phyloP scores from a whole-genome alignment of 345 rosid species.

The Eutrema yunnanense region DNA sequence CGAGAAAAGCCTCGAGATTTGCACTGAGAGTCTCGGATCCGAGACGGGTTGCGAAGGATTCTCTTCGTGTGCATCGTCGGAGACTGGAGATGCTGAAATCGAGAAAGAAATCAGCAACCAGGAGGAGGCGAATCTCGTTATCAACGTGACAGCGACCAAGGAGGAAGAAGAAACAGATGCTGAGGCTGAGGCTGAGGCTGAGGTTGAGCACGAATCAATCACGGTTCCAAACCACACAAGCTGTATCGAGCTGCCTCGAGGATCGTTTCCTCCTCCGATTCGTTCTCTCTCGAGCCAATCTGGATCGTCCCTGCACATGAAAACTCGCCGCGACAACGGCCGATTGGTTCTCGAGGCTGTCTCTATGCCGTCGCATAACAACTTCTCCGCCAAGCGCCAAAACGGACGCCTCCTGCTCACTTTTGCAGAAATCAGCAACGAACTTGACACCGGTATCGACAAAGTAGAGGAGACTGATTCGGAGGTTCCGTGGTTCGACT shows the following conservation, averaged over 20 bases:
- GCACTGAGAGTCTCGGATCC: conserved; percentile 99
- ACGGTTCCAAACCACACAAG: conserved; percentile 7
- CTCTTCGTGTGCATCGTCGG: conserved; percentile 57
- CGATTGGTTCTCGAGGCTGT: conserved; percentile 88
- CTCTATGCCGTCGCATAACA: conserved; percentile 60
- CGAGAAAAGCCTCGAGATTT: conserved; percentile 72
- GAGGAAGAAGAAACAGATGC: conserved; percentile 8
- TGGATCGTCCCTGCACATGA: conserved; percentile 57
- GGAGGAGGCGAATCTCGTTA: not conserved
- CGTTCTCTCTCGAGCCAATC: conserved; percentile 49
- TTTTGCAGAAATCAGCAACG: conserved; percentile 25
- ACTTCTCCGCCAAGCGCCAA: conserved; percentile 69
- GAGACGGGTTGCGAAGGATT: conserved; percentile 91
- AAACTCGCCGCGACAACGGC: conserved; percentile 74
- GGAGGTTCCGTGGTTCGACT: conserved; percentile 9
- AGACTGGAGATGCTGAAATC: conserved; percentile 41
- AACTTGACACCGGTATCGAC: conserved; percentile 14
- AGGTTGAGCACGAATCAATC: conserved; percentile 16
- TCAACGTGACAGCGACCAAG: not conserved
- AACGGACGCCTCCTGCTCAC: conserved; percentile 89
- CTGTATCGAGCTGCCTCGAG: conserved; percentile 18
- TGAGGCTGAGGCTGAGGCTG: not conserved
- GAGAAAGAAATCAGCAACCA: conserved; percentile 29
- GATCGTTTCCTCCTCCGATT: conserved; percentile 78
- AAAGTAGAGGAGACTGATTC: conserved; percentile 13